Conservation (phyloP, 2,329 filamentous ascomycete species). For the Intubia oerlemansii region DNA sequence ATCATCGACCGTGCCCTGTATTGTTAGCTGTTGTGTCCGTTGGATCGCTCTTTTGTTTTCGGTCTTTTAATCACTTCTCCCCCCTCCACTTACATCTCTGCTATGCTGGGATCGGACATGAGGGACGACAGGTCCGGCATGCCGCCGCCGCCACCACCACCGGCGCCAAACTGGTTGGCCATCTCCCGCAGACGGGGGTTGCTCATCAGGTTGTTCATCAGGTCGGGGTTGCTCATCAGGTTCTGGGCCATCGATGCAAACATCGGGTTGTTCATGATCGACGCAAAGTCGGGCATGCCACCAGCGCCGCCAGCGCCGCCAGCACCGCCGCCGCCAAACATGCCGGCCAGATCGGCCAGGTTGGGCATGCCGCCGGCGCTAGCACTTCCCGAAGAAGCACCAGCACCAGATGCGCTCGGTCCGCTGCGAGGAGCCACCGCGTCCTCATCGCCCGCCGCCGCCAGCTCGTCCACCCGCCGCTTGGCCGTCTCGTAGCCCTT, state of each 20-base stretch:
- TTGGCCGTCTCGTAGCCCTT: slow-evolving; percentile 90
- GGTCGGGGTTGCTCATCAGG: slow-evolving; percentile 88
- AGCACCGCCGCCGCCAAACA: slow-evolving; percentile 41
- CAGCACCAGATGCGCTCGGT: slow-evolving; percentile 8
- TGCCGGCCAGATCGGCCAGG: slow-evolving; percentile 45
- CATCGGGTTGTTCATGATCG: slow-evolving; percentile 96
- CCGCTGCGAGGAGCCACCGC: slow-evolving; percentile 12
- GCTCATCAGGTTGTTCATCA: slow-evolving; percentile 81
- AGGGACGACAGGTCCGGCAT: slow-evolving; percentile 73
- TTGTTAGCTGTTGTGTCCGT: too few relatives aligned
- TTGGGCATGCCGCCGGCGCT: slow-evolving; percentile 51
- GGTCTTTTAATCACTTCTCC: too few relatives aligned
- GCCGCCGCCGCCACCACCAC: slow-evolving; percentile 28
- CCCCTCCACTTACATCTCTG: slow-evolving; percentile 85
- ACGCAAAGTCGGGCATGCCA: slow-evolving; percentile 71
- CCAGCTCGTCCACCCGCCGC: slow-evolving; percentile 65
- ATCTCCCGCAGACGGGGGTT: slow-evolving; percentile 79
- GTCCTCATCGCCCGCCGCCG: slow-evolving; percentile 28
- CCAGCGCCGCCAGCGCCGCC: slow-evolving; percentile 41
- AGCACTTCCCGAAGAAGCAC: slow-evolving; percentile 14
- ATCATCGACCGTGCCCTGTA: slow-evolving; percentile 12
- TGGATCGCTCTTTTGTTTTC: too few relatives aligned
- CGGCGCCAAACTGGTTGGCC: slow-evolving; percentile 53
- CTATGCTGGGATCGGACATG: slow-evolving; percentile 84
- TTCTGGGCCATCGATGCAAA: slow-evolving; percentile 94